Conservation (phyloP, 1,139 yeast genomes). For the Geotrichum carabidarum region DNA sequence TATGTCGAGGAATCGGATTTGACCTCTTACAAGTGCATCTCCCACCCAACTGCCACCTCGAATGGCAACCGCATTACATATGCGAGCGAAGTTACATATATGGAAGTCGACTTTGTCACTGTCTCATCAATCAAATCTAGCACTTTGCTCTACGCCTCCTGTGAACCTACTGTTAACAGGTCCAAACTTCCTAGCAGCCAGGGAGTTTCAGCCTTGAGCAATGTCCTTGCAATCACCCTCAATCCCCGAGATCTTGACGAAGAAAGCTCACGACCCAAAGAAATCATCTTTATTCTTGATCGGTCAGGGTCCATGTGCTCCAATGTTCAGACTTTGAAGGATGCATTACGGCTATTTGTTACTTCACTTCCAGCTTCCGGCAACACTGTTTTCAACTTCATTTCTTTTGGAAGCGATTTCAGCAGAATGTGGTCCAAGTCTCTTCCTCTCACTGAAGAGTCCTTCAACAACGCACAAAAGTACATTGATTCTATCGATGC, state of each 20-base stretch:
- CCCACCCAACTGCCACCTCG: slow-evolving; percentile 4
- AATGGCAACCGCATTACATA: not conserved
- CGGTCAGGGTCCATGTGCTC: slow-evolving; percentile 16
- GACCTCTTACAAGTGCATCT: slow-evolving; percentile 6
- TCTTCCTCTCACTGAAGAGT: slow-evolving; percentile 4
- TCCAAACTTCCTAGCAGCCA: not conserved
- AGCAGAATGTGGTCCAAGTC: slow-evolving; percentile 12
- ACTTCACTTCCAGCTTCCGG: slow-evolving; percentile 11
- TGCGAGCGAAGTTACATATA: not conserved
- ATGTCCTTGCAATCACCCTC: slow-evolving; percentile 10
- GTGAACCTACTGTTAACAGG: not conserved
- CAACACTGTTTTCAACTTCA: slow-evolving; percentile 9
- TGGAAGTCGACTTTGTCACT: slow-evolving; percentile 10
- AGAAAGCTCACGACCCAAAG: slow-evolving; percentile 6
- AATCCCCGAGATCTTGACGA: not conserved
- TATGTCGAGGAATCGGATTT: not conserved
- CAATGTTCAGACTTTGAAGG: slow-evolving; percentile 4
- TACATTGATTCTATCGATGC: slow-evolving; percentile 7
- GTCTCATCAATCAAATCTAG: not conserved
- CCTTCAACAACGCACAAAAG: slow-evolving; percentile 6
- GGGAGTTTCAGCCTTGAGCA: slow-evolving; percentile 2
- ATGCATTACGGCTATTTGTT: slow-evolving; percentile 13
- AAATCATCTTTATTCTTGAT: slow-evolving; percentile 16
- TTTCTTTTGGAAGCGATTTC: slow-evolving; percentile 15
- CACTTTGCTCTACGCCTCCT: slow-evolving; percentile 1